These are phyloP conservation scores for Pyrus hybrid DNA, from an alignment of 331 rosid genomes.

Conservation along the genomic window DNA sequence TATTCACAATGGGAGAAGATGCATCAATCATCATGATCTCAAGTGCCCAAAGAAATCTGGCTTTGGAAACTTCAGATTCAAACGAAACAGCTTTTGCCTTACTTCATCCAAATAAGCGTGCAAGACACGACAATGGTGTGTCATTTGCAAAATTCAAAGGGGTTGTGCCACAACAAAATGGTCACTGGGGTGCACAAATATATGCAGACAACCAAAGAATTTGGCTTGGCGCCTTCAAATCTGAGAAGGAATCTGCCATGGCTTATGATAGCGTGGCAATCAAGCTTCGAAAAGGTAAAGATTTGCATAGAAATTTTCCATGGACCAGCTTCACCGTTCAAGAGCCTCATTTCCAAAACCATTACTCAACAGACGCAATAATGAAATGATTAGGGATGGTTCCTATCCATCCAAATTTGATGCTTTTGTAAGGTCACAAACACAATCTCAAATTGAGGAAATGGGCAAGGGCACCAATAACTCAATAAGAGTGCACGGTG, in stretches of 20 bases:
- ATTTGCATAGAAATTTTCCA: conserved; percentile 36
- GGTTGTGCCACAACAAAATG: conserved; percentile 35
- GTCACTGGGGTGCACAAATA: conserved; percentile 43
- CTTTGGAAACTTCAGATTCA: conserved; percentile 16
- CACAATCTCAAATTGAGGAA: conserved; percentile 3
- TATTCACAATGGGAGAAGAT: conserved; percentile 10
- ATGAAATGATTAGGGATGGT: conserved; percentile 43
- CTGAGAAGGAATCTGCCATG: conserved; percentile 39
- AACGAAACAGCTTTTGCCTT: conserved; percentile 3
- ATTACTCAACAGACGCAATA: conserved; percentile 21
- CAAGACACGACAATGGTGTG: neutral
- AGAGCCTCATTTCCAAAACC: conserved; percentile 34
- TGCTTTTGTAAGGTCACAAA: conserved; percentile 14
- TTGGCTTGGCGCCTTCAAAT: conserved; percentile 47
- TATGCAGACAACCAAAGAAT: conserved; percentile 41
- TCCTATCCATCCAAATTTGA: conserved; percentile 38
- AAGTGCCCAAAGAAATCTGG: neutral
- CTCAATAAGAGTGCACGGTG: conserved; percentile 12
- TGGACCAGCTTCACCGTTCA: conserved; percentile 23
- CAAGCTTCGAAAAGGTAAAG: conserved; percentile 33
- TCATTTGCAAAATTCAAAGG: conserved; percentile 32
- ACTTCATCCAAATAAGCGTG: conserved; percentile 1
- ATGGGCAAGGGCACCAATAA: neutral
- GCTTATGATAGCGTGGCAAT: conserved; percentile 40
- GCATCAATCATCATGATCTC: conserved; percentile 16